Evolutionary conservation across 768 basidiomycete species (phyloP).

Genomic region (Boletus reticulatus): DNA sequence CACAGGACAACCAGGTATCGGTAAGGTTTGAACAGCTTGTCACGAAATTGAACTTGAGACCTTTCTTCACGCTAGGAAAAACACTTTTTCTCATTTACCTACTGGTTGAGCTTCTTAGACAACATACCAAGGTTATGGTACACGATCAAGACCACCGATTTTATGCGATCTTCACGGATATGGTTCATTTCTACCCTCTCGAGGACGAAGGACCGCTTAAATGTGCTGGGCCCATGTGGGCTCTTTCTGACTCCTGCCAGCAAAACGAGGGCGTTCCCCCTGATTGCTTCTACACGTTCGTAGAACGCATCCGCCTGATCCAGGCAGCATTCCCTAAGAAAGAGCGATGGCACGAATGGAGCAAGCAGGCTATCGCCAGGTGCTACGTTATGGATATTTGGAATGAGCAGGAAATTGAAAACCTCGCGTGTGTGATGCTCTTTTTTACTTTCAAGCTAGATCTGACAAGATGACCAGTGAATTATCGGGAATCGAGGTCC

Average conservation of each 20-base stretch:
- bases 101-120: no score
- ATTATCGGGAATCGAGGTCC: background rate
- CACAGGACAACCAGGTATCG: no score
- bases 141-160: no score
- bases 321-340: background rate
- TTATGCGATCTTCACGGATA: background rate
- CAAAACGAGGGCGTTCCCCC: background rate
- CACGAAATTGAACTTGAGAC: no score
- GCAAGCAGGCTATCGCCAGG: background rate
- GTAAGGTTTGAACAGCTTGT: no score
- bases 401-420: background rate
- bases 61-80: no score
- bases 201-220: background rate
- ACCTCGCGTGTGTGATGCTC: background rate
- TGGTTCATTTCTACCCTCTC: background rate
- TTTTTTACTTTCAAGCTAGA: background rate
- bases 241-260: background rate
- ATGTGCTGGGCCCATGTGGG: background rate
- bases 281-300: fast-evolving
- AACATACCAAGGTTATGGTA: no score
- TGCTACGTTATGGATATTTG: conserved; percentile 2
- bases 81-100: no score
- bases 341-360: background rate
- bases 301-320: background rate
- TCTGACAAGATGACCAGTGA: background rate